Evolutionary conservation across 805 yeast species (phyloP), one percentile per base, ranked within the genome.

Genomic region (Starmerella potacharoeniae): DNA sequence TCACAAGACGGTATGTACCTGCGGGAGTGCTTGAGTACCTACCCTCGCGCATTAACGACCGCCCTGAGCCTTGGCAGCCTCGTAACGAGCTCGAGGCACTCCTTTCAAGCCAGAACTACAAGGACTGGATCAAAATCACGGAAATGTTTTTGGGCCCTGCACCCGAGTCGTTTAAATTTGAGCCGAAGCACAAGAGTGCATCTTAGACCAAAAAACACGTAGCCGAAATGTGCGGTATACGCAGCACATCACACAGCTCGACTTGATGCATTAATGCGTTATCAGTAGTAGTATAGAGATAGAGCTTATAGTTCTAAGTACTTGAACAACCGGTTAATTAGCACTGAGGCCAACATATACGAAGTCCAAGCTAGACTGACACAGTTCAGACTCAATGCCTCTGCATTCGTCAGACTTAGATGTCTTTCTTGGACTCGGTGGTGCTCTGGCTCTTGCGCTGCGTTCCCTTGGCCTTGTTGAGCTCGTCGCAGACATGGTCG

Each of bases 151-250:
- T 91, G 61, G 99, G 98, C 22, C 88, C 87, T 55, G 86, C 84
- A 0, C 80, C 83, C 53, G 84, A 80, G 1, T 73, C 71, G 43
- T 93, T 93, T 71, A 79, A 77, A 51, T 93, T 89, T 66, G 77
- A 77, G 53, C 98, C 99, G 53, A 93, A 93, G 71, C 99, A 93
- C 69, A 93, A 93, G 76, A 86, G 96, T 71, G 93, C 86, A 63
- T 77, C 96, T 2, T 87, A 79, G 64, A 14, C 13, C 78, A 14
- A 17, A 36, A 17, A 39, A 4, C 13, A 10, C 4, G 16, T 14
- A 22, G 22, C 22, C 22, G 22, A 22, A 22, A 22, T 22, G 22
- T 22, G 22, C 22, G 22, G 22, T 22, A 22, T 22, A 22, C 22
- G 22, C 3, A 22, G 22, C 22, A 22, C 22, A 22, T 22, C 22